Evolutionary conservation across 2,329 filamentous ascomycete genomes (phyloP), one percentile per base, ranked within the genome.

Genomic region (Calonectria pseudoreteaudii): DNA sequence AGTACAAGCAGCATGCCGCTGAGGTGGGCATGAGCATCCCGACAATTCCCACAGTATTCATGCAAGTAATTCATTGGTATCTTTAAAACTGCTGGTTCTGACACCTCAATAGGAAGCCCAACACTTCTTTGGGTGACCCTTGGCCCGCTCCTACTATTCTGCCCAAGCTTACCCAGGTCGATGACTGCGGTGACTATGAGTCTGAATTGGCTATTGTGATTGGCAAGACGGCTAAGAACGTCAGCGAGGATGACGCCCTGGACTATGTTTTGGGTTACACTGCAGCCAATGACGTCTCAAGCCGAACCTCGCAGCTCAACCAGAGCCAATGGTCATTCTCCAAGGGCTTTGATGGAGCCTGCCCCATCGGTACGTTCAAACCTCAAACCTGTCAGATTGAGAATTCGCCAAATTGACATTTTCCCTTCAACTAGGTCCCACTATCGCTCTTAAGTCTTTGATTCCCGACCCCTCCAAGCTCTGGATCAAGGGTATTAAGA

Each of bases 191-290:
- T 56, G 91, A 92, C 82, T 91, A 91, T 80, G 90, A 92, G 81
- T 88, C 89, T 4, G 90, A 92, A 82, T 85, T 92, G 66, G 90
- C 87, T 16, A 86, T 91, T 36, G 85, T 92, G 16, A 87, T 92
- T 53, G 88, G 89, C 38, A 86, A 85, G 76, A 81, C 84, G 16
- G 84, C 86, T 82, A 81, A 86, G 85, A 90, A 92, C 75, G 89
- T 92, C 13, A 84, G 86, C 58, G 90, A 91, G 76, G 86, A 84
- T 0, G 87, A 92, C 34, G 90, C 91, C 7, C 80, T 91, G 66
- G 86, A 89, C 75, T 91, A 93, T 77, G 86, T 93, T 6, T 87
- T 93, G 2, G 91, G 92, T 34, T 93, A 93, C 80, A 91, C 90
- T 0, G 87, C 88, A 28, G 87, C 88, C 78, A 93, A 93, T 83